Evolutionary conservation across 768 basidiomycete species (phyloP), one percentile per base, ranked within the genome.

Genomic region (Lenzites betulinus): DNA sequence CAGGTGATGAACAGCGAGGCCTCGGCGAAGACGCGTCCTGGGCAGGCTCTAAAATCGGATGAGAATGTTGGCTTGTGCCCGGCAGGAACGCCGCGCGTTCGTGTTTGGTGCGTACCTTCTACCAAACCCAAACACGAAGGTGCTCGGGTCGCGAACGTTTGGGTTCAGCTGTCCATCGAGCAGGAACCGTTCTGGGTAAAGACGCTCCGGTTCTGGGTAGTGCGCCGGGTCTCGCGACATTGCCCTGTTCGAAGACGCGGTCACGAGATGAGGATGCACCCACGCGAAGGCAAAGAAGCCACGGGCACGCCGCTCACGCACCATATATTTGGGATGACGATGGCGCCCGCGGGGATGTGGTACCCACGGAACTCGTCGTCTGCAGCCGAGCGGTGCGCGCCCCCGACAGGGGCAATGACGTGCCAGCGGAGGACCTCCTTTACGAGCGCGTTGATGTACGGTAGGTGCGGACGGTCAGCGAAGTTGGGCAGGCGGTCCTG

Each of bases 301-400:
- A 25, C 7, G 13, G 35, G 6, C 20, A 33, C n/a, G 2, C 8
- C 33, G 9, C 2, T 7, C 8, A 20, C 41, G 16, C 28, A 65
- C 69, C 70, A 69, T 12, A 57, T 47, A 50, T 71, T 68, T 5
- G 49, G 57, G 20, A 60, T 50, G n/a, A 73, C 54, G 20, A 66
- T 55, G 1, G 71, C 61, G 13, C 71, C 73, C 38, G 62, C 66
- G 3, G 73, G 71, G 1, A 74, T 71, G 36, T 59, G 39, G 47
- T 66, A 69, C 2, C 70, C 73, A 7, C 64, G 51, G 57, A 71
- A 72, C 20, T 63, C 58, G 51, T 72, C 70, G 58, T 73, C 69
- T 51, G 68, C 65, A 1, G 63, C 58, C 8, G 58, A 43, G 33
- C 62, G 28, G 25, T 63, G 66, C 20, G 64, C 52, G 18, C 60